Conservation (phyloP, 2,329 filamentous ascomycete species). For the Neofusicoccum sp. region DNA sequence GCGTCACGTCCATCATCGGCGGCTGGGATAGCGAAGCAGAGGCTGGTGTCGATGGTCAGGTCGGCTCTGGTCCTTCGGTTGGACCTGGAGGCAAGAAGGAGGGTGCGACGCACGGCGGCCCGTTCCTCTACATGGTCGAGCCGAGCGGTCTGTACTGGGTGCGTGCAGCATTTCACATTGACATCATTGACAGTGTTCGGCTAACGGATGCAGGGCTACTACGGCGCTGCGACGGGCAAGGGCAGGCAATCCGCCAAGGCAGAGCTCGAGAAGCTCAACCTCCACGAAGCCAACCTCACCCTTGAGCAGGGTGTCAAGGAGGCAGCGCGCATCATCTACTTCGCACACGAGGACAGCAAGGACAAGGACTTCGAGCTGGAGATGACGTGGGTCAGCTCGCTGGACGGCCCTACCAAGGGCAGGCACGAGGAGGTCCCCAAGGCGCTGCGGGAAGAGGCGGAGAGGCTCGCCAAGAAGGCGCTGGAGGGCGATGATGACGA, state of each 20-base stretch:
- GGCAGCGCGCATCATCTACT: conserved; percentile 93
- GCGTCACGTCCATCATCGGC: conserved; percentile 89
- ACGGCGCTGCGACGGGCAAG: conserved; percentile 95
- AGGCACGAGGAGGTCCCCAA: conserved; percentile 91
- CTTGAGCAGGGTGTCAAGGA: conserved; percentile 90
- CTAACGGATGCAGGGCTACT: conserved; percentile 67
- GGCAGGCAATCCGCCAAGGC: conserved; percentile 95
- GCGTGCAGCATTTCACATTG: conserved; percentile 26
- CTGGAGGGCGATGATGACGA: conserved; percentile 82
- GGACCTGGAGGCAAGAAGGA: conserved; percentile 82
- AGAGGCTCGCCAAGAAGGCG: conserved; percentile 86
- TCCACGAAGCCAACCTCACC: conserved; percentile 72
- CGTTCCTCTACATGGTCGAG: conserved; percentile 98
- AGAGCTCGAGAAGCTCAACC: conserved; percentile 95
- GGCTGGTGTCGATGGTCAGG: conserved; percentile 82
- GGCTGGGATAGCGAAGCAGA: conserved; percentile 91
- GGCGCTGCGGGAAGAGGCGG: conserved; percentile 85
- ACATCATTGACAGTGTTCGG: neutral
- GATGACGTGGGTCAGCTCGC: conserved; percentile 94
- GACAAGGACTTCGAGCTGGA: conserved; percentile 99
- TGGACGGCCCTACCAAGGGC: conserved; percentile 85
- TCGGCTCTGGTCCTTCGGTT: conserved; percentile 73
- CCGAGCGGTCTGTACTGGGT: conserved; percentile 94
- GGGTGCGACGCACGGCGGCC: conserved; percentile 77
- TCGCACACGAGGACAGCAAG: conserved; percentile 98